phyloP scores from a whole-genome alignment of 257 asterid species.

The Petunia secreta region DNA sequence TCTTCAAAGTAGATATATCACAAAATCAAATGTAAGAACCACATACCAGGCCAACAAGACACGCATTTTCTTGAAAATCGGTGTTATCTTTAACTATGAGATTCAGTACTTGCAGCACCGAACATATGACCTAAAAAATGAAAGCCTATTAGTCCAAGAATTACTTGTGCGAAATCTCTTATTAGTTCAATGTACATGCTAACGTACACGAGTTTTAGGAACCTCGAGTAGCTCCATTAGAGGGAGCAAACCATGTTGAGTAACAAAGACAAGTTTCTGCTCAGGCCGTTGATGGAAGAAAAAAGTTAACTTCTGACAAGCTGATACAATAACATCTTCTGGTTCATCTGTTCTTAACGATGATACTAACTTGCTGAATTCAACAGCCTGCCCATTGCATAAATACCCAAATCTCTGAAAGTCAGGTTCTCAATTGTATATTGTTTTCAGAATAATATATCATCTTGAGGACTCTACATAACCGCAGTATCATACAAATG shows the following conservation, averaged over 20 bases:
- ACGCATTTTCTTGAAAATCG: slow-evolving; percentile 95
- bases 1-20: slow-evolving; percentile 16
- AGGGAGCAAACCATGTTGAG: slow-evolving; percentile 96
- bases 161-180: background rate
- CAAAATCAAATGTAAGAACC: slow-evolving; percentile 22
- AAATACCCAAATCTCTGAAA: slow-evolving; percentile 5
- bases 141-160: slow-evolving; percentile 10
- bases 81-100: slow-evolving; percentile 88
- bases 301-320: slow-evolving; percentile 86
- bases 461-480: background rate
- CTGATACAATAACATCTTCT: slow-evolving; percentile 82
- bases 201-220: slow-evolving; percentile 82
- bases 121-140: slow-evolving; percentile 70
- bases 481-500: no score
- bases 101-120: slow-evolving; percentile 91
- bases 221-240: slow-evolving; percentile 91
- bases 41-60: slow-evolving; percentile 97
- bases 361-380: slow-evolving; percentile 84
- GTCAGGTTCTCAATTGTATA: slow-evolving; percentile 1
- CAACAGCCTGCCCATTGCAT: slow-evolving; percentile 75
- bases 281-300: slow-evolving; percentile 91
- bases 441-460: background rate
- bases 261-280: slow-evolving; percentile 85
- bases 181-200: no score
- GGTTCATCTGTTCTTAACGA: slow-evolving; percentile 93